Base-by-base conservation (phyloP, 1,139 yeast species). In the Hemisphaericaspora subhashii region DNA sequence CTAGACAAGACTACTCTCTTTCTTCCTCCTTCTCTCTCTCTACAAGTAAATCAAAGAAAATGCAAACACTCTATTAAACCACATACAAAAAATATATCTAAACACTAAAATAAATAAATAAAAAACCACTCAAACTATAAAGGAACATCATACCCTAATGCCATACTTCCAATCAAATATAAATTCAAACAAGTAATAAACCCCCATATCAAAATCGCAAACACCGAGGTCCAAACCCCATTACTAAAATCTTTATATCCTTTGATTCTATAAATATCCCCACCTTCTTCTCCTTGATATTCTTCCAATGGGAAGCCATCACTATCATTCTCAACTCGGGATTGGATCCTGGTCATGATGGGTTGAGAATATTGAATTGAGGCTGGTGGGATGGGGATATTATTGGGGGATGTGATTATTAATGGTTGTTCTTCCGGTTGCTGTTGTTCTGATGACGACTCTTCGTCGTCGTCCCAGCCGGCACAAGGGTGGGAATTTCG, bases 221-320 rank as follows among this genome's bases (percentile, higher is more conserved):
- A 41, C 22, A 66, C 53, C 1, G 79, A 53, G 17, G 77, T 68
- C 8, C 64, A 29, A 3, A 71, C 69, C 1, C 81, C 72, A 51
- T 78, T 78, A 51, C 82, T 77, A 67, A 76, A 74, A 52, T 77
- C 82, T 41, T 67, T 72, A 49, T 63, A 76, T 20, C 69, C 72
- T 38, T 57, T 57, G 26, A 66, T 51, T 31, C 50, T 34, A 22
- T 36, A 43, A 13, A 40, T 32, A 17, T 44, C 50, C 11, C 42
- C 43, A 15, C 40, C 43, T 7, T 35, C 36, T 29, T 35, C 38
- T 15, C 21, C 14, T 17, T 40, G 35, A 31, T 24, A 39, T n/a
- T 33, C 37, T 31, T 39, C 40, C 25, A 41, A 23, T 12, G 38
- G 42, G 14, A 38, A 24, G 15, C 8, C 16, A 15, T 16, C 21